A percentile compares a stretch with the other conserved stretches of the same genome.
Conservation (phyloP, 2,329 filamentous ascomycete species). For the Aspergillus sp. region DNA sequence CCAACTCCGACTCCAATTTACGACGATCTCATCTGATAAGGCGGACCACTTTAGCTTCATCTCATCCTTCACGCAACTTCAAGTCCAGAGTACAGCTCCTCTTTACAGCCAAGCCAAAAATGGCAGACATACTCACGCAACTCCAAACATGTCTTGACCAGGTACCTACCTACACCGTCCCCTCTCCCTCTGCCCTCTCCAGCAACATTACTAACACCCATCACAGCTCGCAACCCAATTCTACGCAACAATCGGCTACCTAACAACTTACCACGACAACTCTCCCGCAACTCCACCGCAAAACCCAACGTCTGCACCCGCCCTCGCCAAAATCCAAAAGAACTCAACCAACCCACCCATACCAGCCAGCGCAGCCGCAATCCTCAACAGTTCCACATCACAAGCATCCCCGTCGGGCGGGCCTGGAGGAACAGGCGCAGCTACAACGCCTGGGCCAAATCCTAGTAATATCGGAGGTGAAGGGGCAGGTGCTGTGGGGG, state of each 20-base stretch:
- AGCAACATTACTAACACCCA: conserved; percentile 17
- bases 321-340: conserved; percentile 43
- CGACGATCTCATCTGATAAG: neutral
- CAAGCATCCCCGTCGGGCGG: conserved; percentile 16
- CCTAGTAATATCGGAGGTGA: conserved; percentile 13
- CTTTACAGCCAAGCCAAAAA: neutral
- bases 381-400: conserved; percentile 6
- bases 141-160: conserved; percentile 53
- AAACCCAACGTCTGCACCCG: conserved; percentile 33
- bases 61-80: neutral
- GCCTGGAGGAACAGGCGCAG: conserved; percentile 15
- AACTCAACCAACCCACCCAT: conserved; percentile 37
- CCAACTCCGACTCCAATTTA: neutral
- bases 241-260: conserved; percentile 51
- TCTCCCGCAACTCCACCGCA: conserved; percentile 36
- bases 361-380: conserved; percentile 26
- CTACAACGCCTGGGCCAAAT: conserved; percentile 21
- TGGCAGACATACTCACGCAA: conserved; percentile 52
- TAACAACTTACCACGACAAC: conserved; percentile 48
- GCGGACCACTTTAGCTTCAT: neutral
- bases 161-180: conserved; percentile 24
- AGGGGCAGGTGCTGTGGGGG: neutral
- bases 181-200: neutral
- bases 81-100: neutral
- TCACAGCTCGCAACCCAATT: conserved; percentile 51